Evolutionary conservation across 1,284 basidiomycete genomes (phyloP).

Genomic region (Ganoderma sinense): DNA sequence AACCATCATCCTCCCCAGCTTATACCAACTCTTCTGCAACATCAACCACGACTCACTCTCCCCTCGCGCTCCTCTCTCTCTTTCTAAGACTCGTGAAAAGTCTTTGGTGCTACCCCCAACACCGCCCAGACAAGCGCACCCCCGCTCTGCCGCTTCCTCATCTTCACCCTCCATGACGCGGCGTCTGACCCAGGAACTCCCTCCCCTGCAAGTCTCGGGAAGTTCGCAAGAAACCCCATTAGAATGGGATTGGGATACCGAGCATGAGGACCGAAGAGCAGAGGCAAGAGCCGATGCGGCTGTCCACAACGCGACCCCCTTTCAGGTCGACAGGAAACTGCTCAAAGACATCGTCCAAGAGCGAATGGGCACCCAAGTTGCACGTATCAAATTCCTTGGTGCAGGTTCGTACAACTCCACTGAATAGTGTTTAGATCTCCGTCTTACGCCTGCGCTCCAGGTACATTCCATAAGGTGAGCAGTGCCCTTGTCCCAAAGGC

Average conservation of each 20-base stretch:
- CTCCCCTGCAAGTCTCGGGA: constrained; percentile 20
- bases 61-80: constrained; percentile 1
- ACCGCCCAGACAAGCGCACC: constrained; percentile 4
- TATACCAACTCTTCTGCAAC: constrained; percentile 29
- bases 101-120: not conserved
- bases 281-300: constrained; percentile 68
- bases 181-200: constrained; percentile 11
- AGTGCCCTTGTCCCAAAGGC: not conserved
- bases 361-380: constrained; percentile 69
- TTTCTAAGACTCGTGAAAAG: not conserved
- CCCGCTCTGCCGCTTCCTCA: constrained; percentile 6
- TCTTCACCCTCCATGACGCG: constrained; percentile 16
- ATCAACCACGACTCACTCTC: constrained; percentile 15
- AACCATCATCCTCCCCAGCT: constrained; percentile 22
- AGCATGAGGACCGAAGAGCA: constrained; percentile 67
- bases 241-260: constrained; percentile 72
- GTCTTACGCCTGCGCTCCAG: constrained; percentile 43
- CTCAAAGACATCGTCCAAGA: constrained; percentile 79
- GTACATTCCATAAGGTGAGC: constrained; percentile 78
- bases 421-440: constrained; percentile 11
- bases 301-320: constrained; percentile 65
- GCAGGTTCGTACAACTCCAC: constrained; percentile 58
- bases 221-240: constrained; percentile 37
- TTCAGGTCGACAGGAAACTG: constrained; percentile 74
- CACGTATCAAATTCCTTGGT: constrained; percentile 74